phyloP scores from a whole-genome alignment of 768 basidiomycete species.

The Rhodotorula diobovata region DNA sequence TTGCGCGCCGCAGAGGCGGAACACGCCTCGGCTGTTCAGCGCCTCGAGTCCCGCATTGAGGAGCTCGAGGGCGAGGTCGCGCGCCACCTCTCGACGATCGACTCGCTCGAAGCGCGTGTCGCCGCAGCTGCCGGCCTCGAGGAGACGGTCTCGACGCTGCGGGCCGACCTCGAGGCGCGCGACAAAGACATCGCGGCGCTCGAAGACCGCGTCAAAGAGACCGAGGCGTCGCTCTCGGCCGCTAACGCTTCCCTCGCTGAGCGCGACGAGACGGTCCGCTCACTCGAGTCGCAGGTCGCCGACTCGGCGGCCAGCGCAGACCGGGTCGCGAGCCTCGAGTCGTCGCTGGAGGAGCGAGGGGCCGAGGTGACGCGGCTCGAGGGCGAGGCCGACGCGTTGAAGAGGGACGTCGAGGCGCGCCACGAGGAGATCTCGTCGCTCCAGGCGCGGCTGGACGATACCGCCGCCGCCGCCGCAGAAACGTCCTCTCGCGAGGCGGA shows the following conservation, averaged over 20 bases:
- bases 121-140: too few species aligned
- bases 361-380: background rate
- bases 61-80: background rate
- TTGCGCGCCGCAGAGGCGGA: background rate
- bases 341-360: background rate
- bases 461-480: background rate
- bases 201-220: background rate
- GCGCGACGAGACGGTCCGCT: constrained; percentile 56
- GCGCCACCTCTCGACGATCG: background rate
- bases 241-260: constrained; percentile 64
- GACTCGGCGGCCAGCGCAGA: background rate
- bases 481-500: background rate
- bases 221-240: constrained; percentile 69
- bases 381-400: background rate
- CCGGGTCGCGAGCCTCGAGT: background rate
- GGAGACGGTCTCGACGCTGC: background rate
- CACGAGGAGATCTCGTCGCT: background rate
- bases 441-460: background rate
- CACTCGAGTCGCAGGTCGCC: constrained; percentile 3
- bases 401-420: background rate
- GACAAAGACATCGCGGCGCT: too few species aligned
- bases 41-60: background rate
- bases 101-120: background rate
- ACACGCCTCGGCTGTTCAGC: background rate
- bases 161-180: background rate